A percentile compares a stretch with the other conserved stretches of the same genome.
Evolutionary conservation across 805 yeast species (phyloP).

Genomic region (Barnettozyma siamensis): DNA sequence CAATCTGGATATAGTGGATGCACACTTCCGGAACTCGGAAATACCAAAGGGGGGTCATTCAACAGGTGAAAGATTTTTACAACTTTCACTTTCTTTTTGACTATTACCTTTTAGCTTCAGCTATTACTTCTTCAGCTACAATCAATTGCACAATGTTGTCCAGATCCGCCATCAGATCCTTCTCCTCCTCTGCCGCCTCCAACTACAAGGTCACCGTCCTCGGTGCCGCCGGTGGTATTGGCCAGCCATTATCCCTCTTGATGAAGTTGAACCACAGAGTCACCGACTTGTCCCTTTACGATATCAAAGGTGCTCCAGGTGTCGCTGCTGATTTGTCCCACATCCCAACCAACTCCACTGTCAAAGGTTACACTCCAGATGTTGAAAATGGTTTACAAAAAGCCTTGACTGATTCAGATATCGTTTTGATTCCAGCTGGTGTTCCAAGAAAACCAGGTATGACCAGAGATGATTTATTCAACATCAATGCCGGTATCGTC

Average conservation of each 20-base stretch:
- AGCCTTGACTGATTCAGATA: conserved; percentile 40
- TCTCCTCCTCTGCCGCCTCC: conserved; percentile 59
- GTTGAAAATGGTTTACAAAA: conserved; percentile 43
- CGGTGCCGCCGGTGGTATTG: conserved; percentile 94
- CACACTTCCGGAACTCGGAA: too few species aligned
- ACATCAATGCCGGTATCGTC: conserved; percentile 78
- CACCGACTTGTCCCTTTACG: conserved; percentile 80
- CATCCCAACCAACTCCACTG: conserved; percentile 86
- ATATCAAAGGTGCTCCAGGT: conserved; percentile 90
- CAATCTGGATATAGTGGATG: too few species aligned
- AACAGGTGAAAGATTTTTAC: too few species aligned
- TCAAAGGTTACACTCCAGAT: conserved; percentile 84
- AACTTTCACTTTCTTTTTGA: not conserved
- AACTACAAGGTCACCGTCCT: conserved; percentile 76
- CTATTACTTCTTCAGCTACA: not conserved
- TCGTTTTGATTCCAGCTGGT: conserved; percentile 65
- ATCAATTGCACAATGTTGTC: conserved; percentile 40
- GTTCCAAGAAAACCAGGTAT: conserved; percentile 92
- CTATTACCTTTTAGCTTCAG: not conserved
- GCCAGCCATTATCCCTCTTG: conserved; percentile 80
- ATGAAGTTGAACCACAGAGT: conserved; percentile 86
- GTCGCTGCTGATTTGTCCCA: conserved; percentile 96
- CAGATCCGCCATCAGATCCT: conserved; percentile 53
- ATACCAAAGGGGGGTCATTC: too few species aligned
- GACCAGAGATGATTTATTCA: conserved; percentile 87